phyloP scores from a whole-genome alignment of 805 yeast species.

The Teunomyces funiuensis region DNA sequence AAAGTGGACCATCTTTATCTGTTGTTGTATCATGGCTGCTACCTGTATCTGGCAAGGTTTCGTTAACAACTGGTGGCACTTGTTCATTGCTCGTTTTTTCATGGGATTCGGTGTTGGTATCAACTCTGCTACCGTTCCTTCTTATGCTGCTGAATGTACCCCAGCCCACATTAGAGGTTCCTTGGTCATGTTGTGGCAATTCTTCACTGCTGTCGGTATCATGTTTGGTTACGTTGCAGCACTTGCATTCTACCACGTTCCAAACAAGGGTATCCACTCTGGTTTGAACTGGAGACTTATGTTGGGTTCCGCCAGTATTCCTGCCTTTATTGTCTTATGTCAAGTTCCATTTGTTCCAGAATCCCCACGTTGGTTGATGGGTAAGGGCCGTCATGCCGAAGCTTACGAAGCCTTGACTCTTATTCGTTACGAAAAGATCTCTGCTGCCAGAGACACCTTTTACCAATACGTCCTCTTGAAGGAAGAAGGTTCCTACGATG shows the following conservation, averaged over 20 bases:
- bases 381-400: constrained; percentile 46
- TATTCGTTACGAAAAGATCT: constrained; percentile 47
- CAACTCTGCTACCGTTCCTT: constrained; percentile 67
- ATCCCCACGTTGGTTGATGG: constrained; percentile 69
- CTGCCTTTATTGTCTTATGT: constrained; percentile 52
- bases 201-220: constrained; percentile 73
- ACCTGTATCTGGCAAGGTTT: constrained; percentile 73
- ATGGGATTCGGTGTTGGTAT: constrained; percentile 68
- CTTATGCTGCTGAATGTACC: constrained; percentile 61
- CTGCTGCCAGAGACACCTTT: constrained; percentile 67
- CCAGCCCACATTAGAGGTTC: constrained; percentile 66
- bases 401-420: constrained; percentile 49
- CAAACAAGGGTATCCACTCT: constrained; percentile 42
- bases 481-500: constrained; percentile 56
- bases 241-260: constrained; percentile 58
- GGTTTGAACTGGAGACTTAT: constrained; percentile 60
- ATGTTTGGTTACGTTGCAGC: constrained; percentile 63
- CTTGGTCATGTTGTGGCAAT: constrained; percentile 70
- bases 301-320: constrained; percentile 62
- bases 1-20: constrained; percentile 58
- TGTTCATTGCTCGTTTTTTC: constrained; percentile 56
- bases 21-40: constrained; percentile 56
- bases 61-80: constrained; percentile 57
- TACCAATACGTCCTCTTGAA: constrained; percentile 57
- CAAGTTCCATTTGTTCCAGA: constrained; percentile 61